Conservation (phyloP, 2,329 filamentous ascomycete species). For the Fusarium brevicatenulatum region DNA sequence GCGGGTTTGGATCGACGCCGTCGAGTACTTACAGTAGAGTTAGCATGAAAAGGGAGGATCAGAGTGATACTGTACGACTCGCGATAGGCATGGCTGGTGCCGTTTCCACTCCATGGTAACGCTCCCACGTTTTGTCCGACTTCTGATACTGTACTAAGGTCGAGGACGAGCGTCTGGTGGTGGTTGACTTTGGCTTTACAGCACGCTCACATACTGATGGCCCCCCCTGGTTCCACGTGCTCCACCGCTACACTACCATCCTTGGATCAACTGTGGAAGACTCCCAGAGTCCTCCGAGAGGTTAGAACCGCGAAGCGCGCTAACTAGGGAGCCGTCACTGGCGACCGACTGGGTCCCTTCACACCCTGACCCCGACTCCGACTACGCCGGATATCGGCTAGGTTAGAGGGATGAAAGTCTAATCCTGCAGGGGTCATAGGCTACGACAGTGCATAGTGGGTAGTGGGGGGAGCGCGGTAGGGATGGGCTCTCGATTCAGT, state of each 20-base stretch:
- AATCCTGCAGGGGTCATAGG: conserved; percentile 32
- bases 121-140: conserved; percentile 31
- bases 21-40: background rate
- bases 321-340: conserved; percentile 19
- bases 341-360: background rate
- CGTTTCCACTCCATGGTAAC: conserved; percentile 25
- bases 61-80: conserved; percentile 10
- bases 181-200: conserved; percentile 18
- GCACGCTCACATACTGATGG: background rate
- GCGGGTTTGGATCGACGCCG: conserved; percentile 23
- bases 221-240: conserved; percentile 35
- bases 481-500: conserved; percentile 23
- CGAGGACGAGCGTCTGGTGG: conserved; percentile 22
- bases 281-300: background rate
- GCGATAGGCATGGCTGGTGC: conserved; percentile 13
- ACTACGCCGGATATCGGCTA: conserved; percentile 42
- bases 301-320: conserved; percentile 15
- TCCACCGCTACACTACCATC: conserved; percentile 21
- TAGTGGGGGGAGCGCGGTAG: conserved; percentile 1
- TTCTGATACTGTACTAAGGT: conserved; percentile 20
- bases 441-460: conserved; percentile 3
- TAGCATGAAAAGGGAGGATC: background rate
- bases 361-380: conserved; percentile 10
- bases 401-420: conserved; percentile 38
- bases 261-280: conserved; percentile 4